Evolutionary conservation across 768 basidiomycete species (phyloP).

Genomic region (Termitomyces sp.): DNA sequence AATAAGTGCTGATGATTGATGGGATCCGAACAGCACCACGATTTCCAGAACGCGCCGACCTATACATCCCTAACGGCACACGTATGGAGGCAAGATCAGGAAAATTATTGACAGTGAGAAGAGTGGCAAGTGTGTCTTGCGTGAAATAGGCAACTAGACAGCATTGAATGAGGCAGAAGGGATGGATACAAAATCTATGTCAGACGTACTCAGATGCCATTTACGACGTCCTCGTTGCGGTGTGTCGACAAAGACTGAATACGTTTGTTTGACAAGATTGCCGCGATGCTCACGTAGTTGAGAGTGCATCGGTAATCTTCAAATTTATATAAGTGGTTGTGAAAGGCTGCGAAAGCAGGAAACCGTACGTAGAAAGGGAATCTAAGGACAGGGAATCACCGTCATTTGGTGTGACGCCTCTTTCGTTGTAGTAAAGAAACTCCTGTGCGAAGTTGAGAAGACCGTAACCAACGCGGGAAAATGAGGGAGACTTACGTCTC

Average conservation of each 20-base stretch:
- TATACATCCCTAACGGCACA: slow-evolving; percentile 61
- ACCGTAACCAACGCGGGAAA: not conserved
- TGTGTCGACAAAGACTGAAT: slow-evolving; percentile 76
- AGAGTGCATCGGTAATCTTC: slow-evolving; percentile 21
- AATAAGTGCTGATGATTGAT: not conserved
- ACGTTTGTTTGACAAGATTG: slow-evolving; percentile 74
- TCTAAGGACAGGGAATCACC: slow-evolving; percentile 30
- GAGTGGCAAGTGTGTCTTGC: slow-evolving; percentile 51
- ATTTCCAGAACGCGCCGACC: slow-evolving; percentile 57
- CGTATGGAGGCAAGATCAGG: slow-evolving; percentile 48
- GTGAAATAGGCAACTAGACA: slow-evolving; percentile 73
- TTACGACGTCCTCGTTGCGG: slow-evolving; percentile 62
- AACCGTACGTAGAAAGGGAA: slow-evolving; percentile 46
- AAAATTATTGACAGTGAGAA: slow-evolving; percentile 58
- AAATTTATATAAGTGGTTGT: not conserved
- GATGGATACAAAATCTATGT: not conserved
- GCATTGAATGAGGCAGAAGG: slow-evolving; percentile 5
- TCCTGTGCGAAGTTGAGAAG: slow-evolving; percentile 40
- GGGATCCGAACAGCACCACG: slow-evolving; percentile 5
- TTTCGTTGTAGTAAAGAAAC: slow-evolving; percentile 76
- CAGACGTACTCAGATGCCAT: slow-evolving; percentile 72
- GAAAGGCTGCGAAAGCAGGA: not conserved
- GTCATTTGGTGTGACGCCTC: slow-evolving; percentile 45
- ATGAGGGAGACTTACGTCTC: slow-evolving; percentile 50
- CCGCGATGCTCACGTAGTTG: slow-evolving; percentile 31